phyloP scores from a whole-genome alignment of 2,329 filamentous ascomycete species.

The Verticillium tricorpus region DNA sequence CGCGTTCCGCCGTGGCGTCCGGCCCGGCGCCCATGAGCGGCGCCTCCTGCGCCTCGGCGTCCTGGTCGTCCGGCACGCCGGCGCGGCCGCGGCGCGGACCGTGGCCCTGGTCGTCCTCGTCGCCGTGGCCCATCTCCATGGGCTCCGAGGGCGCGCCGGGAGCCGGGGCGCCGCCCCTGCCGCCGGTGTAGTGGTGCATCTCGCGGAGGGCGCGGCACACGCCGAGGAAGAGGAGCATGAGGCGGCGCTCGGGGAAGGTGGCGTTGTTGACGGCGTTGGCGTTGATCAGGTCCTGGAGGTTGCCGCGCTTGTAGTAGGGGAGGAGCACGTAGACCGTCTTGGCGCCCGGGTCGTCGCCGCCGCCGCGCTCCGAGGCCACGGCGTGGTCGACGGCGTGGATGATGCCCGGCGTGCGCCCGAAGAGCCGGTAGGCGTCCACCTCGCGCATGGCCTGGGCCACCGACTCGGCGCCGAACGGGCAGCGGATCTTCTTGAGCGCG shows the following conservation, averaged over 20 bases:
- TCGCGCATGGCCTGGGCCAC: conserved; percentile 93
- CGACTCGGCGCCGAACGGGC: conserved; percentile 94
- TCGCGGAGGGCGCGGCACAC: conserved; percentile 82
- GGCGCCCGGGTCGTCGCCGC: conserved; percentile 52
- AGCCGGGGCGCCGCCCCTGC: conserved; percentile 38
- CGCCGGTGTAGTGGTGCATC: conserved; percentile 75
- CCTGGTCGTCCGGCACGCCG: conserved; percentile 55
- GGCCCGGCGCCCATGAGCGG: conserved; percentile 77
- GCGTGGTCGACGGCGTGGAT: conserved; percentile 81
- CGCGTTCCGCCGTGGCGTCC: too few species aligned
- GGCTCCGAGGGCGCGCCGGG: conserved; percentile 34
- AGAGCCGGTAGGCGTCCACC: conserved; percentile 93
- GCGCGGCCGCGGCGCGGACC: conserved; percentile 30
- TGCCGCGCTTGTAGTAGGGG: conserved; percentile 91
- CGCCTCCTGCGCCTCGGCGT: conserved; percentile 71
- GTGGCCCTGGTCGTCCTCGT: conserved; percentile 32
- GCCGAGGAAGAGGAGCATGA: conserved; percentile 88
- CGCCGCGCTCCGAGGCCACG: conserved; percentile 68
- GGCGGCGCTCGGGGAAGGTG: conserved; percentile 76
- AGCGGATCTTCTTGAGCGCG: conserved; percentile 97
- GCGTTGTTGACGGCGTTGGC: conserved; percentile 96
- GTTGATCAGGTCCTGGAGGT: conserved; percentile 97
- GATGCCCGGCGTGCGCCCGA: conserved; percentile 77
- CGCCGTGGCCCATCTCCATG: conserved; percentile 47
- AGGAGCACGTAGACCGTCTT: conserved; percentile 97